phyloP scores from a whole-genome alignment of 768 basidiomycete species.

The Suillus brevipes region DNA sequence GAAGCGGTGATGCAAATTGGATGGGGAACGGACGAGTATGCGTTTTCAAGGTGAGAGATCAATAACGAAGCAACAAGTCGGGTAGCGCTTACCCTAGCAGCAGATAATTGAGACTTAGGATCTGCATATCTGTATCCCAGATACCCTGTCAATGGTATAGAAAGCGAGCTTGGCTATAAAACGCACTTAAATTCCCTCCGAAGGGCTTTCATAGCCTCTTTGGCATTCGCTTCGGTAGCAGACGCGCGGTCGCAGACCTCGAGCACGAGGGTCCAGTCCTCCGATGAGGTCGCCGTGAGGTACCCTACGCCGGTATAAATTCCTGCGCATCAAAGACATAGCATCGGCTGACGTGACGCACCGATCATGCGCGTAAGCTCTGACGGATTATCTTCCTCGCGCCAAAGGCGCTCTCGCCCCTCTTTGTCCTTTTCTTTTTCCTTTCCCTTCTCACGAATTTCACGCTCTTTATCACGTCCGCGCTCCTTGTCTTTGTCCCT shows the following conservation, averaged over 20 bases:
- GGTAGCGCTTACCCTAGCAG: constrained; percentile 58
- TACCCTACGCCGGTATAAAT: constrained; percentile 49
- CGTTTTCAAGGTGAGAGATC: background rate
- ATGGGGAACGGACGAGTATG: background rate
- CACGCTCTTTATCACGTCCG: constrained; percentile 13
- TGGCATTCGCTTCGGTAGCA: constrained; percentile 67
- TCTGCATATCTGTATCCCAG: constrained; percentile 59
- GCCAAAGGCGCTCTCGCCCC: constrained; percentile 27
- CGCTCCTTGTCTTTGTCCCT: constrained; percentile 31
- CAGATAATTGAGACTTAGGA: constrained; percentile 72
- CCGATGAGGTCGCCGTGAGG: constrained; percentile 74
- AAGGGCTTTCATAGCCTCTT: constrained; percentile 81
- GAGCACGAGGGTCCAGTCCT: constrained; percentile 79
- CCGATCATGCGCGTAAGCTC: constrained; percentile 75
- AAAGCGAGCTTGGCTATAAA: background rate
- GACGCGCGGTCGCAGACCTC: constrained; percentile 87
- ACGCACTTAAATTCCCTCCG: constrained; percentile 83
- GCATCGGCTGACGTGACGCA: constrained; percentile 28
- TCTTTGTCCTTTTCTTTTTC: constrained; percentile 40
- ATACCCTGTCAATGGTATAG: constrained; percentile 7
- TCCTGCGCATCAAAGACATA: background rate
- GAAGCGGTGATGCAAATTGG: constrained; percentile 3
- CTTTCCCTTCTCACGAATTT: constrained; percentile 16
- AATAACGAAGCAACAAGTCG: background rate
- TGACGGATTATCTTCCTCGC: constrained; percentile 47